phyloP scores from a whole-genome alignment of 148 eudicot genomes.

The Silene uniflora region DNA sequence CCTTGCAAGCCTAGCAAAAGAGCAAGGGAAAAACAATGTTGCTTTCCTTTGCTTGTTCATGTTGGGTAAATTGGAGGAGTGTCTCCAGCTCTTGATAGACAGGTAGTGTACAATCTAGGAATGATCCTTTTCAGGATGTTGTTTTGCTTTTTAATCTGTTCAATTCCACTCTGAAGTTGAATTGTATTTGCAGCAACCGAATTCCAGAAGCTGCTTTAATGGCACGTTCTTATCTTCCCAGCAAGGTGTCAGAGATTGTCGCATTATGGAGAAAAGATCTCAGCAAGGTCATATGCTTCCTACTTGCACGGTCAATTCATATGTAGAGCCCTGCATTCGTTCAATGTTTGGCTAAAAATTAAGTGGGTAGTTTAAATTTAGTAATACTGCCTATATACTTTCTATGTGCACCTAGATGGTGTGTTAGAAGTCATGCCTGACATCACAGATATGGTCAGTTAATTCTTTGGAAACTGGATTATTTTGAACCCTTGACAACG shows the following conservation, averaged over 20 bases:
- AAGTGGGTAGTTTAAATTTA: background rate
- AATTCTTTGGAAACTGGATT: background rate
- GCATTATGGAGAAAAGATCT: slow-evolving; percentile 92
- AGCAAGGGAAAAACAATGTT: slow-evolving; percentile 90
- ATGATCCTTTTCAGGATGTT: background rate
- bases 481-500: background rate
- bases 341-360: background rate
- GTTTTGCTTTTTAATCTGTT: background rate
- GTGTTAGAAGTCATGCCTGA: background rate
- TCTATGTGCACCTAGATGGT: background rate
- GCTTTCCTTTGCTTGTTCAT: slow-evolving; percentile 84
- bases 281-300: slow-evolving; percentile 53
- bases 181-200: slow-evolving; percentile 68
- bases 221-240: slow-evolving; percentile 96
- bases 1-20: slow-evolving; percentile 74
- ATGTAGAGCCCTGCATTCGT: slow-evolving; percentile 2
- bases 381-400: background rate
- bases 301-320: background rate
- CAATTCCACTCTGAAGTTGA: slow-evolving; percentile 15
- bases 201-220: slow-evolving; percentile 96
- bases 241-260: slow-evolving; percentile 91
- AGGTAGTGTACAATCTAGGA: slow-evolving; percentile 40
- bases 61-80: slow-evolving; percentile 91
- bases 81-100: slow-evolving; percentile 86
- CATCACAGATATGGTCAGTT: background rate